Percentiles rank a stretch among this genome's conserved stretches.
Conservation (phyloP, 1,284 basidiomycete genomes). For the Cerioporus squamosus region DNA sequence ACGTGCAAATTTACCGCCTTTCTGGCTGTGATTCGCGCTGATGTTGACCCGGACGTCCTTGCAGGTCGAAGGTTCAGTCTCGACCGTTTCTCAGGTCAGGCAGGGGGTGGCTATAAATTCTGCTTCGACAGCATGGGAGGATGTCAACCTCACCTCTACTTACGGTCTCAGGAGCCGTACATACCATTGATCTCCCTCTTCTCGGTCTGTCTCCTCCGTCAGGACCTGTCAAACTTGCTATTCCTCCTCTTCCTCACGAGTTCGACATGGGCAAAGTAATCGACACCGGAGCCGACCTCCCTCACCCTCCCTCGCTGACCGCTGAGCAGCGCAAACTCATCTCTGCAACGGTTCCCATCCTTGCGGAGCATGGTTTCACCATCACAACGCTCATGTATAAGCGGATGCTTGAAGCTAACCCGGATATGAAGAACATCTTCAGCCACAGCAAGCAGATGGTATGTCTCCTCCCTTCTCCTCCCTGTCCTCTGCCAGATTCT, state of each 20-base stretch:
- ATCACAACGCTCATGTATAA: slow-evolving; percentile 29
- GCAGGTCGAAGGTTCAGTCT: no score
- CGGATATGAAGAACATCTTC: slow-evolving; percentile 30
- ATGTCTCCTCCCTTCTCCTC: neutral
- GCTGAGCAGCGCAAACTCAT: slow-evolving; percentile 30
- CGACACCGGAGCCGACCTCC: slow-evolving; percentile 5
- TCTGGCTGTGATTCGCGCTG: no score
- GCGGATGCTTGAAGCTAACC: slow-evolving; percentile 27
- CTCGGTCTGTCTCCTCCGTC: neutral
- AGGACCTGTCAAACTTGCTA: neutral
- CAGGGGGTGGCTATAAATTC: no score
- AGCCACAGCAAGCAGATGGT: slow-evolving; percentile 31
- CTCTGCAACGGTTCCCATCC: slow-evolving; percentile 27
- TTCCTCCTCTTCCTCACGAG: neutral
- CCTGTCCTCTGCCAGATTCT: neutral
- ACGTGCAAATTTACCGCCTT: no score
- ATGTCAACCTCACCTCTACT: no score
- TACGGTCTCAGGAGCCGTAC: neutral
- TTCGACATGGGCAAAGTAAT: neutral
- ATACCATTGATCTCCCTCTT: neutral
- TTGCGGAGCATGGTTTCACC: slow-evolving; percentile 24
- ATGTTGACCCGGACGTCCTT: no score
- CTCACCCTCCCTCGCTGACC: slow-evolving; percentile 24
- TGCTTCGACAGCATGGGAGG: no score
- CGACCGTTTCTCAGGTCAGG: no score